A percentile compares a stretch with the other conserved stretches of the same genome.
phyloP scores from a whole-genome alignment of 2,329 filamentous ascomycete species.

The Oidium heveae region DNA sequence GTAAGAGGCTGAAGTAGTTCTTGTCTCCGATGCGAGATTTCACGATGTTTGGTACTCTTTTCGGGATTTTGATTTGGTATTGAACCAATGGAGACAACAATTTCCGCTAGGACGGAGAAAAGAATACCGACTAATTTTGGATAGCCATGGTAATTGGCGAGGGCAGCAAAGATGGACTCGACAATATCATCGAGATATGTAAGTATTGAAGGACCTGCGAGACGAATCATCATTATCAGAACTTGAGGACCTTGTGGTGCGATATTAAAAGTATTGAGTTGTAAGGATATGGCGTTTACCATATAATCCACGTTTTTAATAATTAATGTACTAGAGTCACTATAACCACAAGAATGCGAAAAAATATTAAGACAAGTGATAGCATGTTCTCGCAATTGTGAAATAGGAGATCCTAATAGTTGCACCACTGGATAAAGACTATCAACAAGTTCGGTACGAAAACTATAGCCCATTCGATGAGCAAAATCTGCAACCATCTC shows the following conservation, averaged over 20 bases:
- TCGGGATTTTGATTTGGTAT: constrained; percentile 21
- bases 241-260: constrained; percentile 80
- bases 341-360: constrained; percentile 51
- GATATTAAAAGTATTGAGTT: constrained; percentile 77
- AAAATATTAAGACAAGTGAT: constrained; percentile 62
- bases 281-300: constrained; percentile 72
- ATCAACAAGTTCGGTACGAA: constrained; percentile 70
- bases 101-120: constrained; percentile 57
- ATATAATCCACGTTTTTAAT: constrained; percentile 90
- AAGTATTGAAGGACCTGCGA: constrained; percentile 59
- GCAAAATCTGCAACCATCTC: constrained; percentile 62
- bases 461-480: constrained; percentile 35
- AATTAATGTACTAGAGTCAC: constrained; percentile 49
- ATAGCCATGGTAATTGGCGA: constrained; percentile 94
- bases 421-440: constrained; percentile 77
- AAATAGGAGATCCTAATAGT: constrained; percentile 49
- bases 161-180: constrained; percentile 66
- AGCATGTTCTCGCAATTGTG: constrained; percentile 50
- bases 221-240: constrained; percentile 73
- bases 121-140: constrained; percentile 61
- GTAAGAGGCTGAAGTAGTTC: constrained; percentile 15
- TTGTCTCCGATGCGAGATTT: constrained; percentile 17
- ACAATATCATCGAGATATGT: constrained; percentile 84
- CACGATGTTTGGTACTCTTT: constrained; percentile 14
- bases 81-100: constrained; percentile 52